Evolutionary conservation across 805 yeast species (phyloP), one percentile per base, ranked within the genome.

Genomic region (Ogataea paradorogensis): DNA sequence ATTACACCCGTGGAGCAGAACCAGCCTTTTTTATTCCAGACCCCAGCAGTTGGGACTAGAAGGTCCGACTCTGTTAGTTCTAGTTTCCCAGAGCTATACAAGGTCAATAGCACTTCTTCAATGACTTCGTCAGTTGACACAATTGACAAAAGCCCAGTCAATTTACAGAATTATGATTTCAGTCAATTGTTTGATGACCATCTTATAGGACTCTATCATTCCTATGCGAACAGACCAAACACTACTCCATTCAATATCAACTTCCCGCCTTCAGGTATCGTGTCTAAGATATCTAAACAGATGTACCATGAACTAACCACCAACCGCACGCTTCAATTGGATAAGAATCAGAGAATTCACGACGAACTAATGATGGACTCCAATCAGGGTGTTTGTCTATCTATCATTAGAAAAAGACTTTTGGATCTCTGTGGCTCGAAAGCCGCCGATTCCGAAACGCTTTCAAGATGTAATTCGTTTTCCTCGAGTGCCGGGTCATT

Each of bases 211-310:
- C 64, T 69, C 4, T 80, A 79, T 51, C 74, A 73, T 36, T 52
- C 62, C 7, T 66, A 74, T 40, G 70, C 74, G 11, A 67, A 67
- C 33, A 77, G 73, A 50, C 88, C 89, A 6, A 74, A 77, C 24
- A 66, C 71, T 7, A 82, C 90, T 0, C 90, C 90, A 0, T 82
- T 82, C 53, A 80, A 80, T 47, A 73, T 76, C 13, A 56, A 67
- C 29, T 73, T 74, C 51, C 89, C 88, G 7, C 88, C 89, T 0
- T 70, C 81, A 1, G 88, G 88, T 1, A 70, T 82, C 3, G 67
- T 80, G 15, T 77, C 78, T 29, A 69, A 70, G 38, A 81, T 80
- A 0, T 74, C 85, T 6, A 79, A 78, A 50, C 69, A 74, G 30
- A 71, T 82, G 20, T 61, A 76, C 22, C 66, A 42, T 44, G 48